phyloP scores from a whole-genome alignment of 2,329 filamentous ascomycete species.

The Sporothrix inflata region DNA sequence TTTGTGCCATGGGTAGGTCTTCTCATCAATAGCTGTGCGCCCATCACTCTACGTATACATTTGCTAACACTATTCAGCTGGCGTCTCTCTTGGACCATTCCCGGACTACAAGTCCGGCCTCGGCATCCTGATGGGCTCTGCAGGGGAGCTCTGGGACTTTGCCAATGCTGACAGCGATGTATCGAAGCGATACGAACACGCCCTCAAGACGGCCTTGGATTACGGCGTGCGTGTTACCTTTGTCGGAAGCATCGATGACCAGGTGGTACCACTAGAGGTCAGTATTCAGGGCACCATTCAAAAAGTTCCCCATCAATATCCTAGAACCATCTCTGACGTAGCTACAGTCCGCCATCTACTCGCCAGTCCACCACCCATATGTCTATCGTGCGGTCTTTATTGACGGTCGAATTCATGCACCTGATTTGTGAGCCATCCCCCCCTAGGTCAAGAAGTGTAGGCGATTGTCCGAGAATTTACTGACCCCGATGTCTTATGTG shows the following conservation, averaged over 20 bases:
- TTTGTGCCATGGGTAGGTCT: constrained; percentile 72
- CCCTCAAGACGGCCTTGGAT: constrained; percentile 72
- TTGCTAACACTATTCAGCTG: constrained; percentile 56
- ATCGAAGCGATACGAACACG: constrained; percentile 76
- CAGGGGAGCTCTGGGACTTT: constrained; percentile 95
- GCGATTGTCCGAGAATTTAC: too few relatives aligned
- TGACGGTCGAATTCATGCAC: constrained; percentile 86
- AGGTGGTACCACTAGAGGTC: constrained; percentile 89
- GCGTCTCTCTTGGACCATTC: constrained; percentile 91
- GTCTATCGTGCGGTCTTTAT: constrained; percentile 96
- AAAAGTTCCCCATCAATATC: background rate
- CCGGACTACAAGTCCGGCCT: constrained; percentile 88
- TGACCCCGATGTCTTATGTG: background rate
- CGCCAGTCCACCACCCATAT: constrained; percentile 83
- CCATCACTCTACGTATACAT: too few relatives aligned
- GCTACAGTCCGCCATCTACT: constrained; percentile 75
- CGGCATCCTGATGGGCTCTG: constrained; percentile 82
- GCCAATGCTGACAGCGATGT: constrained; percentile 79
- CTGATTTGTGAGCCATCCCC: constrained; percentile 70
- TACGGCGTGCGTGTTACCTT: constrained; percentile 85
- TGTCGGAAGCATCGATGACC: constrained; percentile 94
- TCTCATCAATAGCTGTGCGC: background rate
- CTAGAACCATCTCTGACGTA: background rate
- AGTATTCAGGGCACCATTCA: constrained; percentile 31
- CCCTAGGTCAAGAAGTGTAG: background rate